Percentiles rank a stretch among this genome's conserved stretches.
Conservation (phyloP, 441 rosid genomes). For the Breynia disticha region DNA sequence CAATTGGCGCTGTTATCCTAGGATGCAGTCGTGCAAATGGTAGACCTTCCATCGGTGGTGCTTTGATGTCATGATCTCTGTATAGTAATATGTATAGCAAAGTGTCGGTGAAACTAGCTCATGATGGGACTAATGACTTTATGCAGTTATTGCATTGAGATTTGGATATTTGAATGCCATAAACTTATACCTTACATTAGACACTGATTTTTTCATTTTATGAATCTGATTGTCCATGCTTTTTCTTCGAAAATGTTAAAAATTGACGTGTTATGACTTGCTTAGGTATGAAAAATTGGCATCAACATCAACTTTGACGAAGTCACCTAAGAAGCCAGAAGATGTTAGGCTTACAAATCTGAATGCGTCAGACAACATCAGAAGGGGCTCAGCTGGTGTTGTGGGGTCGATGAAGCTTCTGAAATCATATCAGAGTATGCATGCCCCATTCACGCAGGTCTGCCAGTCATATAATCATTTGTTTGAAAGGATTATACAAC, state of each 20-base stretch:
- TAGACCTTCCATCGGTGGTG: not conserved
- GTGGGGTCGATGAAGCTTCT: slow-evolving; percentile 84
- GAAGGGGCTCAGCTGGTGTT: slow-evolving; percentile 88
- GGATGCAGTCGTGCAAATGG: no score
- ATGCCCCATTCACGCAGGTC: slow-evolving; percentile 95
- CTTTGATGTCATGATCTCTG: not conserved
- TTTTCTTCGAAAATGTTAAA: slow-evolving; percentile 26
- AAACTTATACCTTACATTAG: not conserved
- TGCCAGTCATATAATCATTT: slow-evolving; percentile 3
- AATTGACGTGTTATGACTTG: slow-evolving; percentile 29
- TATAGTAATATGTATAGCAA: not conserved
- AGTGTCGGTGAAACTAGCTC: not conserved
- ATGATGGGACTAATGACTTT: not conserved
- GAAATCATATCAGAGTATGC: slow-evolving; percentile 71
- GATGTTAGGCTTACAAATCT: slow-evolving; percentile 24
- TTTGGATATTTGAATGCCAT: not conserved
- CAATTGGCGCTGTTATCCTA: no score
- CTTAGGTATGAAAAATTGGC: slow-evolving; percentile 20
- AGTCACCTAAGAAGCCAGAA: slow-evolving; percentile 25
- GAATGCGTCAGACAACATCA: slow-evolving; percentile 30
- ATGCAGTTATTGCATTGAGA: not conserved
- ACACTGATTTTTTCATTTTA: not conserved
- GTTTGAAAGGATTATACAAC: slow-evolving; percentile 1
- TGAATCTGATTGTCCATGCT: slow-evolving; percentile 8
- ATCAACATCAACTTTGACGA: slow-evolving; percentile 3